A percentile compares a stretch with the other conserved stretches of the same genome.
Conservation (phyloP, 2,329 filamentous ascomycete species). For the Pseudopithomyces chartarum region DNA sequence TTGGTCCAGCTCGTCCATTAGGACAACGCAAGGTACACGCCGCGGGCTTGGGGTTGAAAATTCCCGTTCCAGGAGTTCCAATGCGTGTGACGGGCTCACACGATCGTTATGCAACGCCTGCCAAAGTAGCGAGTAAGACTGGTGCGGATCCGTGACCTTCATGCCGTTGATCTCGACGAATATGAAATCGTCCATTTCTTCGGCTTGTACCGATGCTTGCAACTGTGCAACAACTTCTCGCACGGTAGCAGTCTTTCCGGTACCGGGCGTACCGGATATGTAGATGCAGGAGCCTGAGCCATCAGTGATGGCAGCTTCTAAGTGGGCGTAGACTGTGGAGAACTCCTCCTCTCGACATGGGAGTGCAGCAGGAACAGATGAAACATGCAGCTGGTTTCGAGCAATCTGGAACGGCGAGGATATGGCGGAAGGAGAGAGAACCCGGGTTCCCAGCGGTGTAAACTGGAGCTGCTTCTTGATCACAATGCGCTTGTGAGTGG, state of each 20-base stretch:
- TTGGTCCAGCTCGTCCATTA: constrained; percentile 99
- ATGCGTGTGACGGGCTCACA: constrained; percentile 86
- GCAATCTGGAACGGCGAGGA: constrained; percentile 91
- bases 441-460: constrained; percentile 88
- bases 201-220: constrained; percentile 82
- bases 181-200: constrained; percentile 97
- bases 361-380: constrained; percentile 84
- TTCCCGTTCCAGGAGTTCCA: constrained; percentile 88
- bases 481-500: constrained; percentile 70
- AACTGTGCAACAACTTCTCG: constrained; percentile 90
- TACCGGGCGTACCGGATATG: constrained; percentile 97
- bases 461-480: constrained; percentile 92
- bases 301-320: constrained; percentile 91
- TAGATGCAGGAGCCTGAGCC: constrained; percentile 97
- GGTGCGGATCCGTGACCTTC: constrained; percentile 98
- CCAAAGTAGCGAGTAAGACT: constrained; percentile 94
- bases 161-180: constrained; percentile 99
- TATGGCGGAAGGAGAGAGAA: constrained; percentile 76
- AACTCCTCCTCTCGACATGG: constrained; percentile 95
- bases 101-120: constrained; percentile 92
- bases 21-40: constrained; percentile 89
- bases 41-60: constrained; percentile 91
- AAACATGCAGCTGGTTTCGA: constrained; percentile 86
- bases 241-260: constrained; percentile 96
- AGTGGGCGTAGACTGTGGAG: constrained; percentile 85